Evolutionary conservation across 257 asterid species (phyloP).

Genomic region (Euphrasia confusa): DNA sequence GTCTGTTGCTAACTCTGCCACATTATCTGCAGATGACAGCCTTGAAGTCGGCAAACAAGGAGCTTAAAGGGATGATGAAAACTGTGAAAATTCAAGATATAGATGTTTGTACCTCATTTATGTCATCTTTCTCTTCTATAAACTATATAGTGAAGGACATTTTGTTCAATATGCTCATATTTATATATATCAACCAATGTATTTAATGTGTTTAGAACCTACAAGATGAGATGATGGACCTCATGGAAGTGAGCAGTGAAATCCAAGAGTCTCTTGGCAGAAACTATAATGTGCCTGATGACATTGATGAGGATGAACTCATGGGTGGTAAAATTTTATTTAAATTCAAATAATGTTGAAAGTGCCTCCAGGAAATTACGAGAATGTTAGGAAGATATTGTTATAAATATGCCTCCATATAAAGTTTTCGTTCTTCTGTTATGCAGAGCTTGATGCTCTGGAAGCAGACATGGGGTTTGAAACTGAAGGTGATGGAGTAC

Average conservation of each 20-base stretch:
- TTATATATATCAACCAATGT: not conserved
- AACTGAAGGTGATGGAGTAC: slow-evolving; percentile 80
- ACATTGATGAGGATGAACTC: slow-evolving; percentile 93
- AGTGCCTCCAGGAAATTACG: slow-evolving; percentile 1
- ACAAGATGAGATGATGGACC: slow-evolving; percentile 99
- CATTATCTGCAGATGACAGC: slow-evolving; percentile 78
- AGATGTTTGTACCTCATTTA: slow-evolving; percentile 58
- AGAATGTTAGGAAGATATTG: slow-evolving; percentile 6
- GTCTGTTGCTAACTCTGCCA: slow-evolving; percentile 16
- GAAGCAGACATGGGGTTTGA: slow-evolving; percentile 98
- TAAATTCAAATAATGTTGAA: slow-evolving; percentile 10
- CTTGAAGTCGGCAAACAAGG: slow-evolving; percentile 90
- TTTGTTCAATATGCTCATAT: slow-evolving; percentile 19
- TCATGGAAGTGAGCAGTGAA: slow-evolving; percentile 97
- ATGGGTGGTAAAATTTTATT: slow-evolving; percentile 70
- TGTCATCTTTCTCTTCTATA: slow-evolving; percentile 15
- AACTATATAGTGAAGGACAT: not conserved
- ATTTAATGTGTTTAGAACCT: slow-evolving; percentile 48
- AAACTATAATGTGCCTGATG: slow-evolving; percentile 94
- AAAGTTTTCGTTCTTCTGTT: not conserved
- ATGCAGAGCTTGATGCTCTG: slow-evolving; percentile 93
- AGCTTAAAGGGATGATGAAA: slow-evolving; percentile 98
- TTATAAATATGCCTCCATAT: not conserved
- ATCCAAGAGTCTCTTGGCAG: slow-evolving; percentile 96
- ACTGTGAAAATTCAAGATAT: slow-evolving; percentile 96